These are phyloP conservation scores for Avena sativa DNA, from an alignment of 176 grass and related monocot species.

Conservation along the genomic window DNA sequence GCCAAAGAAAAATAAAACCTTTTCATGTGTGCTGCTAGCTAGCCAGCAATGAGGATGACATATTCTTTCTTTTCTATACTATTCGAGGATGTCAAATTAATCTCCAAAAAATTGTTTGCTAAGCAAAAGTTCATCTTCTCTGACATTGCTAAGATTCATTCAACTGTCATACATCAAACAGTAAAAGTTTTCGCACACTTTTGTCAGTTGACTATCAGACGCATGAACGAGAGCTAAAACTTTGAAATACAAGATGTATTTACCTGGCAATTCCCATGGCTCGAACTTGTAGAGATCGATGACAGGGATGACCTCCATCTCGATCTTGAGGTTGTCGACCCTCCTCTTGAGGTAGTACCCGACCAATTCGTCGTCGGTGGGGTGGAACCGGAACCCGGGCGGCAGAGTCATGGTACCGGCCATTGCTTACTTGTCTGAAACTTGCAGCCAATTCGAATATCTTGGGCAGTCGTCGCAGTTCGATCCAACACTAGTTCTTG, in stretches of 20 bases:
- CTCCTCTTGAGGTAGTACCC: constrained; percentile 97
- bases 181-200: not conserved
- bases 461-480: constrained; percentile 18
- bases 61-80: not conserved
- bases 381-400: constrained; percentile 96
- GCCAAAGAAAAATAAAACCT: not conserved
- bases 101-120: not conserved
- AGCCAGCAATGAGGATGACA: constrained; percentile 20
- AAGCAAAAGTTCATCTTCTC: not conserved
- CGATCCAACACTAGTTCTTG: constrained; percentile 5
- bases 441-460: constrained; percentile 47
- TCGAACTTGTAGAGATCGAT: constrained; percentile 94
- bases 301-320: constrained; percentile 92
- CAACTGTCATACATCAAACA: not conserved
- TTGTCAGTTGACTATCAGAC: not conserved
- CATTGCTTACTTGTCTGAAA: constrained; percentile 33
- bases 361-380: constrained; percentile 90
- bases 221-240: not conserved
- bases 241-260: not conserved
- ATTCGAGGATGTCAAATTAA: not conserved
- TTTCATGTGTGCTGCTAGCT: constrained; percentile 9
- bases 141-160: constrained; percentile 29
- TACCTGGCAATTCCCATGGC: constrained; percentile 98
- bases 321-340: constrained; percentile 82
- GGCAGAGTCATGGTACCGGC: constrained; percentile 58